Evolutionary conservation across 75 land plant species (phyloP).

Genomic region (Adiantum capillusveneris): DNA sequence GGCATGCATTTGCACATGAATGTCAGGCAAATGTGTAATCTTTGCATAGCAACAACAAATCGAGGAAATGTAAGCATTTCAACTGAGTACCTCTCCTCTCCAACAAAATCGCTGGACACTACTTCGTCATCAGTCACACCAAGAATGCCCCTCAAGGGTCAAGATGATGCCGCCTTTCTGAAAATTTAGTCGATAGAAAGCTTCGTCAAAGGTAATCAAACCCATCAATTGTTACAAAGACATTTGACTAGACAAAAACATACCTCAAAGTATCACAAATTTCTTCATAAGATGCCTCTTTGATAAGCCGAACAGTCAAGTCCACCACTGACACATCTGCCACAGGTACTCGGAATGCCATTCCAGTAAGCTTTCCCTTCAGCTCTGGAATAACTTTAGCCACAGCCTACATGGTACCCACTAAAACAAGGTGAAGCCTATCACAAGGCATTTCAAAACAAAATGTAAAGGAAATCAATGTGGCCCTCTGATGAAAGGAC

Average conservation of each 20-base stretch:
- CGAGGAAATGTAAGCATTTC: no score
- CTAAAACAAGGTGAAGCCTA: no score
- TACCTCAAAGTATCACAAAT: conserved; percentile 67
- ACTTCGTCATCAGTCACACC: conserved; percentile 89
- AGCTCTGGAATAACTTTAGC: conserved; percentile 67
- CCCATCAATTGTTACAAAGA: no score
- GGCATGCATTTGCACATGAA: no score
- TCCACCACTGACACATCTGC: conserved; percentile 86
- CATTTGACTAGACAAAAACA: not conserved
- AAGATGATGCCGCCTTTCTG: conserved; percentile 67
- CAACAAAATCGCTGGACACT: conserved; percentile 78
- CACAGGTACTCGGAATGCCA: conserved; percentile 85
- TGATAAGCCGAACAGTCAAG: conserved; percentile 68
- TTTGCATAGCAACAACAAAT: no score
- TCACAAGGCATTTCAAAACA: no score
- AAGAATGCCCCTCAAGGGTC: conserved; percentile 76
- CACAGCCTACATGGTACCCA: conserved; percentile 62
- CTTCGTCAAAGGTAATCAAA: no score
- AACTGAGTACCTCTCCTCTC: conserved; percentile 77
- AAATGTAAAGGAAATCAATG: no score
- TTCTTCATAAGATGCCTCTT: conserved; percentile 51
- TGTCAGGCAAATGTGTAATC: no score
- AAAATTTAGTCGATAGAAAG: no score
- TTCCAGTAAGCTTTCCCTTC: conserved; percentile 79
- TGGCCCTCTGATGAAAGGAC: no score